These are phyloP conservation scores for Picea glauca DNA, from an alignment of 75 land plant species.

Conservation along the genomic window DNA sequence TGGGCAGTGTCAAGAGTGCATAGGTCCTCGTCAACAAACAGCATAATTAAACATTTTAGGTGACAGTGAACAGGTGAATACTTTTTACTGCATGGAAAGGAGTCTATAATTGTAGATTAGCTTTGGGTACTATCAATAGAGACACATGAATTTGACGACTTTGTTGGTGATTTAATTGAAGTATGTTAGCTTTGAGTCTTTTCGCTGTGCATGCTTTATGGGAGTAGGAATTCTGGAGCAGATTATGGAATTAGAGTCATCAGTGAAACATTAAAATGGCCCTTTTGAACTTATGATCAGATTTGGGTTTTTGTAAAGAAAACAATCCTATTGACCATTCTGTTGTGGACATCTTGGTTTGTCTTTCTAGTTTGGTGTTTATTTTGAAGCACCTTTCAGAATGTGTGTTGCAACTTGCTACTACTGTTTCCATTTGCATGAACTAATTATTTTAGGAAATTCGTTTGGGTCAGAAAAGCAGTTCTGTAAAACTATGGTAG, in stretches of 20 bases:
- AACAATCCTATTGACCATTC: too few relatives aligned
- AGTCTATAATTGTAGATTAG: neutral
- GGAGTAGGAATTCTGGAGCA: neutral
- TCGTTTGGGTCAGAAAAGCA: too few relatives aligned
- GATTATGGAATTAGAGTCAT: neutral
- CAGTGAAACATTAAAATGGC: neutral
- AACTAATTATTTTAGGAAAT: too few relatives aligned
- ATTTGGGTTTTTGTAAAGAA: too few relatives aligned
- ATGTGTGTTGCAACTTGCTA: too few relatives aligned
- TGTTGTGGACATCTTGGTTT: too few relatives aligned
- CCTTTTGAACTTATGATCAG: too few relatives aligned
- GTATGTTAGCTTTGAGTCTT: neutral
- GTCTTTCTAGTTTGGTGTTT: too few relatives aligned
- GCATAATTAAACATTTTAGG: neutral
- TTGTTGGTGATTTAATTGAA: neutral
- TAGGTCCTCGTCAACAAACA: neutral
- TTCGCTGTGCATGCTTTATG: neutral
- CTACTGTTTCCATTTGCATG: too few relatives aligned
- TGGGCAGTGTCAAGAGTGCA: neutral
- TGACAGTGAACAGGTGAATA: neutral
- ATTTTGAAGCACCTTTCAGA: too few relatives aligned
- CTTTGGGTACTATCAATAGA: neutral
- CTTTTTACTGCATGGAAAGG: neutral
- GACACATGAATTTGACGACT: neutral
- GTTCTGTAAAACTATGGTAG: too few relatives aligned